Base-by-base conservation (phyloP, 1,284 basidiomycete species). In the Agroathelia rolfsii region DNA sequence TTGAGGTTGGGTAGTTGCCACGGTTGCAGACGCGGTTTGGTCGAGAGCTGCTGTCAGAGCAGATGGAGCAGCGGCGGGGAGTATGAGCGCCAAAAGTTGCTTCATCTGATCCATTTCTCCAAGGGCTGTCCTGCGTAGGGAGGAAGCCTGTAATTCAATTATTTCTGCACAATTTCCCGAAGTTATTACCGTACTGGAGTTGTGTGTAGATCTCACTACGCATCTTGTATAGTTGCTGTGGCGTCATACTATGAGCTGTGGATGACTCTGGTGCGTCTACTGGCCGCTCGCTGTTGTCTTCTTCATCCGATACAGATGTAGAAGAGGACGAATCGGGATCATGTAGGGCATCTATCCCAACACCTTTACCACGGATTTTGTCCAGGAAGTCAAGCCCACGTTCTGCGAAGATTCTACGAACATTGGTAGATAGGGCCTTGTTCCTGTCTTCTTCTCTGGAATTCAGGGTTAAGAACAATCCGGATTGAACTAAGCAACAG, bases 101-200 rank as follows among this genome's bases (percentile, higher is more conserved):
- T 68, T 69, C 9, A 81, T 80, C 38, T 78, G 75, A 5, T 68
- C 67, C 69, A 87, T 80, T 55, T 87, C 84, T 43, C 81, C 81
- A 27, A 73, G 53, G 10, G 82, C 78, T 40, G 75, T 68, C 40
- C 83, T 86, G 42, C 50, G 40, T 45, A 35, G 41, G 44, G 44
- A 39, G 35, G 25, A 25, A 11, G 41, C 40, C 37, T 36, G 22
- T 16, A 27, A 33, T 23, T 18, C 24, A 32, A 5, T 28, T 21
- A 21, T 6, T 5, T 13, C 5, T 16, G 6, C 2, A 23, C 11
- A 24, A 16, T 26, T 34, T n/a, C 9, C 23, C 4, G 13, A 12
- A 30, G 10, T 5, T 32, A n/a, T 18, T 32, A 35, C 58, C 72
- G 58, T 49, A 86, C 83, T 71, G 71, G 31, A 87, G 61, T 35